Evolutionary conservation across 306 rosid genomes (phyloP), one percentile per base, ranked within the genome.

Genomic region (Fagus sylvatica): DNA sequence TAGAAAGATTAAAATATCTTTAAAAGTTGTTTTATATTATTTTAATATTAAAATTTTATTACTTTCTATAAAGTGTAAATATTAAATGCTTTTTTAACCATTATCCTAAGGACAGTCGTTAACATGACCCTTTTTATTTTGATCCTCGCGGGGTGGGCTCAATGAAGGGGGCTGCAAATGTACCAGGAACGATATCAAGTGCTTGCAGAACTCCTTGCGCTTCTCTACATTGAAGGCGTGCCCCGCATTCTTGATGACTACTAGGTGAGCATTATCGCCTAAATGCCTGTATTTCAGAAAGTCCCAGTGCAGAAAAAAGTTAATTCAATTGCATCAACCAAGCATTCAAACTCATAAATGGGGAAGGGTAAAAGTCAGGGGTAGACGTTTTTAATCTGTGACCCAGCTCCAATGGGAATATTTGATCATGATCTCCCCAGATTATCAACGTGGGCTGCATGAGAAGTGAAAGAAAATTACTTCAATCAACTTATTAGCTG

Each of bases 351-450:
- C 30, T 19, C 12, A 57, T 28, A 28, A 39, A 36, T 65, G 8
- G 16, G 13, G 16, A 13, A 2, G 2, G 16, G 42, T 48, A n/a
- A 32, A 40, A 6, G 51, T 46, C 32, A n/a, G 5, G 30, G 49
- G 2, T 61, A 73, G 53, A 93, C 98, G 88, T 80, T 80, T 90
- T 84, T 76, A 93, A 80, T 87, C 93, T 90, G 82, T 88, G 82
- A 32, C 77, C 98, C 48, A 87, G 79, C 74, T 91, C 97, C 22
- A 93, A 62, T 28, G 93, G 91, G 77, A 93, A 93, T 43, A 91
- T 74, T 78, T 67, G 84, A 74, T 93, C 98, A 53, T 85, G 83
- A 54, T 93, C 98, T 71, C 98, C 98, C 98, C 97, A 93, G 1
- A 93, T 71, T 67, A 93, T 85, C 82, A 91, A 81, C 13, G 98